Conservation (phyloP, 2,329 filamentous ascomycete genomes). For the Gliomastix tumulicola region DNA sequence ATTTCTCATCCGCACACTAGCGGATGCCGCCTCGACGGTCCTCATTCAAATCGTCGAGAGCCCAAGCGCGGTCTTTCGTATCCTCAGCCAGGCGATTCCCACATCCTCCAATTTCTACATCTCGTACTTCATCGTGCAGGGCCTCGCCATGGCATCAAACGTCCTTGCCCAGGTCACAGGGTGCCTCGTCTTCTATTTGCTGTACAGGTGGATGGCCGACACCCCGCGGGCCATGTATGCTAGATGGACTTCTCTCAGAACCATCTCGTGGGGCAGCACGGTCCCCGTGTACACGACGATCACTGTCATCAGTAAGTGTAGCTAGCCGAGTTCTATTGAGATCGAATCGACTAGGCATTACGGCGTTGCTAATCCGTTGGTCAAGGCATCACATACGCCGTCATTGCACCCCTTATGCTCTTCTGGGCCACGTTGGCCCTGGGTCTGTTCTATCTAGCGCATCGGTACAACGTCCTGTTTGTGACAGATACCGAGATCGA, state of each 20-base stretch:
- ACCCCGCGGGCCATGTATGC: slow-evolving; percentile 73
- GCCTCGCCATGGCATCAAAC: slow-evolving; percentile 64
- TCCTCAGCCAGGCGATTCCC: slow-evolving; percentile 69
- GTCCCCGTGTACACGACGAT: slow-evolving; percentile 71
- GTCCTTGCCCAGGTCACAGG: slow-evolving; percentile 61
- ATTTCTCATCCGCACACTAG: slow-evolving; percentile 77
- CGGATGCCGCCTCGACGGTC: slow-evolving; percentile 69
- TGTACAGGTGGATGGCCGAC: slow-evolving; percentile 65
- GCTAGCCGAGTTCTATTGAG: too few relatives aligned
- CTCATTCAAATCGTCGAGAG: slow-evolving; percentile 54
- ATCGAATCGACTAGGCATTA: too few relatives aligned
- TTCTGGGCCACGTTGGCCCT: slow-evolving; percentile 74
- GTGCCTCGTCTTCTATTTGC: slow-evolving; percentile 58
- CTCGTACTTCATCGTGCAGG: slow-evolving; percentile 80
- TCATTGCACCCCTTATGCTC: slow-evolving; percentile 75
- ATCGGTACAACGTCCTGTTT: slow-evolving; percentile 81
- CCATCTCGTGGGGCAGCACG: slow-evolving; percentile 70
- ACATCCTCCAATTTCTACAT: slow-evolving; percentile 90
- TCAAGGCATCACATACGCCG: slow-evolving; percentile 65
- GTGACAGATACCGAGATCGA: slow-evolving; percentile 74
- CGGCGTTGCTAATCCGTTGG: slow-evolving; percentile 8
- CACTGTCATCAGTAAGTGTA: slow-evolving; percentile 55
- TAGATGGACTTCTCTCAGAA: slow-evolving; percentile 61
- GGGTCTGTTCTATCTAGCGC: slow-evolving; percentile 72
- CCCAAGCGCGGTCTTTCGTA: slow-evolving; percentile 51